These are phyloP conservation scores for Fragaria ananassa DNA, from an alignment of 306 rosid genomes.

Conservation along the genomic window DNA sequence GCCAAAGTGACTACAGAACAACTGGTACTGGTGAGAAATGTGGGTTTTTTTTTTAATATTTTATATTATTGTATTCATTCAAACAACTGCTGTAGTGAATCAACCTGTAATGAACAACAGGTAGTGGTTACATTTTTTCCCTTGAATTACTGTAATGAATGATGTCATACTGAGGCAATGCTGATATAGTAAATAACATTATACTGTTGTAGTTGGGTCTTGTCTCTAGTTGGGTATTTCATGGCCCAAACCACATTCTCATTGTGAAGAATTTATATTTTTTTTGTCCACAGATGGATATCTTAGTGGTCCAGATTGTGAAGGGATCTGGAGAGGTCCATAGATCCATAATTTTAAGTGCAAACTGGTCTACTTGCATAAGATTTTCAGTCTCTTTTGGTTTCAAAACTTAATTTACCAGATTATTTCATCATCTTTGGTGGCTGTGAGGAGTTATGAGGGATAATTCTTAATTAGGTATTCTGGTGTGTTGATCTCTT, in stretches of 20 bases:
- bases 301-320: background rate
- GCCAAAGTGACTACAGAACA: conserved; percentile 43
- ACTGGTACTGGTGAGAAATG: conserved; percentile 42
- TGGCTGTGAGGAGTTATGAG: background rate
- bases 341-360: background rate
- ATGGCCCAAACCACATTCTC: background rate
- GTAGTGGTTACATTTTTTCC: background rate
- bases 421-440: no score
- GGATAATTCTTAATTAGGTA: background rate
- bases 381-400: background rate
- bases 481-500: background rate
- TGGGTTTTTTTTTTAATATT: background rate
- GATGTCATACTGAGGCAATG: background rate
- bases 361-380: background rate
- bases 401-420: no score
- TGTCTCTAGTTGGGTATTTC: background rate
- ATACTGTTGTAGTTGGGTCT: background rate
- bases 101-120: background rate
- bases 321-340: background rate
- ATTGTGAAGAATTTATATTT: background rate
- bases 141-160: background rate
- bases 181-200: background rate
- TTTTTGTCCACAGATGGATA: background rate
- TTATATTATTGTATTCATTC: background rate
- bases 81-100: background rate